Conservation (phyloP, 2,329 filamentous ascomycete species). For the Penicillium freii region DNA sequence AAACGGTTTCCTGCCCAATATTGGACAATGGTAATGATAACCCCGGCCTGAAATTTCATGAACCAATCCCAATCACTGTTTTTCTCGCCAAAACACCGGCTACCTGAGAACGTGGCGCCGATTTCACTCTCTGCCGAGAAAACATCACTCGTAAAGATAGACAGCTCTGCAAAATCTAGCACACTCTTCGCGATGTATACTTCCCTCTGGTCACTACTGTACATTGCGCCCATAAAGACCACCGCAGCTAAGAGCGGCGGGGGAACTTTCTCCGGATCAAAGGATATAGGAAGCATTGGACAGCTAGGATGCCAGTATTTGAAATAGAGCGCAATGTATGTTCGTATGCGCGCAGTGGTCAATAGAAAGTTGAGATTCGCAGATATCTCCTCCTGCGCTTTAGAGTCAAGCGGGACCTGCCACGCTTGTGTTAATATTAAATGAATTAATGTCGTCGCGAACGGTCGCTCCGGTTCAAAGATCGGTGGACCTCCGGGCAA, state of each 20-base stretch:
- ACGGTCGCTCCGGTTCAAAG: slow-evolving; percentile 39
- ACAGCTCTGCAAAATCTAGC: slow-evolving; percentile 46
- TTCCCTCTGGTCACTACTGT: slow-evolving; percentile 43
- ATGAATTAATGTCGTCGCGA: slow-evolving; percentile 41
- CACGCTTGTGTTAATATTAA: slow-evolving; percentile 41
- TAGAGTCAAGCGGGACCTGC: slow-evolving; percentile 38
- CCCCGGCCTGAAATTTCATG: slow-evolving; percentile 45
- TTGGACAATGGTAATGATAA: slow-evolving; percentile 43
- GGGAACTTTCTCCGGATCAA: slow-evolving; percentile 39
- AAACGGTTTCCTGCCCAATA: slow-evolving; percentile 45
- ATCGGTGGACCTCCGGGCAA: slow-evolving; percentile 23
- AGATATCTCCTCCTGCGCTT: slow-evolving; percentile 42
- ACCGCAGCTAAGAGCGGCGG: slow-evolving; percentile 42
- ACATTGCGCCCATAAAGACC: slow-evolving; percentile 47
- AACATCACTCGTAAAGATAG: slow-evolving; percentile 45
- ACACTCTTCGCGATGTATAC: slow-evolving; percentile 39
- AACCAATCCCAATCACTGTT: slow-evolving; percentile 37
- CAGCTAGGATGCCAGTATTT: slow-evolving; percentile 48
- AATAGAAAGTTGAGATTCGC: slow-evolving; percentile 41
- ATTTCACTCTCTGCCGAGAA: slow-evolving; percentile 44
- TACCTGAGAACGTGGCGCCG: slow-evolving; percentile 32
- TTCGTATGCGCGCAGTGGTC: slow-evolving; percentile 42
- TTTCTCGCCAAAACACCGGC: slow-evolving; percentile 21
- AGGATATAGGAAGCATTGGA: slow-evolving; percentile 45
- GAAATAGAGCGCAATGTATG: slow-evolving; percentile 45